phyloP scores from a whole-genome alignment of 225 moss, liverwort and hornwort species.

The Pseudisothecium myosuroides region DNA sequence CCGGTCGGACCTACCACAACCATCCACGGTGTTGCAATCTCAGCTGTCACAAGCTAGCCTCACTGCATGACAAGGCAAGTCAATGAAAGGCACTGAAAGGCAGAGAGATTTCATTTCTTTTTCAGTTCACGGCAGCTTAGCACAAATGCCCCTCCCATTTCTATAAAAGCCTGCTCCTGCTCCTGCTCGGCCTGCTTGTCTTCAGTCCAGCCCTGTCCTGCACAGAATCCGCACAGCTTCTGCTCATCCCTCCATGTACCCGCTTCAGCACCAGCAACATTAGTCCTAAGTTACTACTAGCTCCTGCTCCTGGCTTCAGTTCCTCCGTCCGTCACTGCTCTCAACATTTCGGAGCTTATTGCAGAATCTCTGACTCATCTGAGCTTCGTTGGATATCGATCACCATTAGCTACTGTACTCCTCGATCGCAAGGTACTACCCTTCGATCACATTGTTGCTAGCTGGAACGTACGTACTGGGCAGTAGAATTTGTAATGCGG shows the following conservation, averaged over 20 bases:
- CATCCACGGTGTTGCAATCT: background rate
- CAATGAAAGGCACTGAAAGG: background rate
- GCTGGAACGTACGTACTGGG: background rate
- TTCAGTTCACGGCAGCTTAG: background rate
- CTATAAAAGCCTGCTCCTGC: constrained; percentile 10
- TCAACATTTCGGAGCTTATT: background rate
- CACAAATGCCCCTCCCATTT: background rate
- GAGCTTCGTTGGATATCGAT: background rate
- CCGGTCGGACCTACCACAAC: constrained; percentile 14
- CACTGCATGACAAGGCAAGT: background rate
- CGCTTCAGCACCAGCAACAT: background rate
- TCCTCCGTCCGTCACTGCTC: background rate
- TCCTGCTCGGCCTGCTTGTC: background rate
- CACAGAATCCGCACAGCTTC: background rate
- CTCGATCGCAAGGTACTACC: background rate
- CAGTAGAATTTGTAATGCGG: background rate
- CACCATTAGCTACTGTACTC: background rate
- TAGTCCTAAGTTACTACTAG: background rate
- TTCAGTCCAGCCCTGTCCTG: background rate
- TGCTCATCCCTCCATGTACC: background rate
- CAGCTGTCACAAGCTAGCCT: background rate
- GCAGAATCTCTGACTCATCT: background rate
- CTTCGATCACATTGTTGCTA: background rate
- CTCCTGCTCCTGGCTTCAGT: background rate
- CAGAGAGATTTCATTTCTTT: background rate